These are phyloP conservation scores for Tuctoria greenei DNA, from an alignment of 176 grass and related monocot species.

Conservation along the genomic window DNA sequence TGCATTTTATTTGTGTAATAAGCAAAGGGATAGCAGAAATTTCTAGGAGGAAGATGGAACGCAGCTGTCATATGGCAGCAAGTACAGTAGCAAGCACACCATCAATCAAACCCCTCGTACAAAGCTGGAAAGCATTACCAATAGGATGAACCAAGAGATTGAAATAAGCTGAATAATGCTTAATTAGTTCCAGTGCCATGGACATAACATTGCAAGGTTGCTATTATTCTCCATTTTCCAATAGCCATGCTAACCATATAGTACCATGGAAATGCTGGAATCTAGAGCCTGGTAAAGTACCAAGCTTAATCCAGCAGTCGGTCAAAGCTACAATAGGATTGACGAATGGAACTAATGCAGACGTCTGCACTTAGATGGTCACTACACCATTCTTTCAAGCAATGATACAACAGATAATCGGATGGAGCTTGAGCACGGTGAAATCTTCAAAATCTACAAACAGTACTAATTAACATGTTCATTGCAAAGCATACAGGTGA, in stretches of 20 bases:
- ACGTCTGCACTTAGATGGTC: background rate
- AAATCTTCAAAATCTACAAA: slow-evolving; percentile 7
- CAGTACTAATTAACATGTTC: slow-evolving; percentile 1
- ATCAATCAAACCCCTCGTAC: background rate
- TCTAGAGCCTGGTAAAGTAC: background rate
- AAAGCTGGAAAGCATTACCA: background rate
- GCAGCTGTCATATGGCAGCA: background rate
- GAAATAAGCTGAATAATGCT: background rate
- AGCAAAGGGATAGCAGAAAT: background rate
- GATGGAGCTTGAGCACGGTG: background rate
- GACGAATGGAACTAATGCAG: background rate
- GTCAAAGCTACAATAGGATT: background rate
- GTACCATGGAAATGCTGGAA: background rate
- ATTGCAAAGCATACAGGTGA: background rate
- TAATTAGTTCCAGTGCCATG: background rate
- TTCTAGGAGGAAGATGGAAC: background rate
- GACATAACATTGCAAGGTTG: background rate
- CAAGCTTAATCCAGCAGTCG: background rate
- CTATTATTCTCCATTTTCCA: background rate
- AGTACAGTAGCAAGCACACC: background rate
- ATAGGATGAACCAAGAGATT: background rate
- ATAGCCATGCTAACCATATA: background rate
- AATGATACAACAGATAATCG: background rate
- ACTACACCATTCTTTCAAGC: background rate
- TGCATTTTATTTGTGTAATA: background rate